A percentile compares a stretch with the other conserved stretches of the same genome.
These are phyloP conservation scores for Penicillium nordicum DNA, from an alignment of 2,329 filamentous ascomycete genomes.

Conservation along the genomic window DNA sequence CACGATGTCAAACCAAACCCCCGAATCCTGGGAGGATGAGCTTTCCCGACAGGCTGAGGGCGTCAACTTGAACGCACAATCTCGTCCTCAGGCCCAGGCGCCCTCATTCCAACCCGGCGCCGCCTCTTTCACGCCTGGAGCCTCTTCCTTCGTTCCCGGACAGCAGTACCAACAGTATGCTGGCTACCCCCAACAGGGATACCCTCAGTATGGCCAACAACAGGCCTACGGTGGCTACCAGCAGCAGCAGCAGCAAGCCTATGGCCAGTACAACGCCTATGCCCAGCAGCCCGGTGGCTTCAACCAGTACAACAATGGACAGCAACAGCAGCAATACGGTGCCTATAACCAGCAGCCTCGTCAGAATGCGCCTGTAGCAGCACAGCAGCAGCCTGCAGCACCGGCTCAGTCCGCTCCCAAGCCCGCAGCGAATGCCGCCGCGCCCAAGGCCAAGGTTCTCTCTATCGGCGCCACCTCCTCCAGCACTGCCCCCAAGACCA, in stretches of 20 bases:
- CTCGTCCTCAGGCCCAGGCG: slow-evolving; percentile 48
- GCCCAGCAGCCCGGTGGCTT: slow-evolving; percentile 59
- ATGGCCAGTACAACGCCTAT: slow-evolving; percentile 39
- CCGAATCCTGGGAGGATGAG: slow-evolving; percentile 94
- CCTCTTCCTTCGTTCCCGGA: slow-evolving; percentile 67
- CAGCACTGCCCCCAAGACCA: slow-evolving; percentile 56
- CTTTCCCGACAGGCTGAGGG: slow-evolving; percentile 74
- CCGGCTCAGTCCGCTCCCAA: slow-evolving; percentile 48
- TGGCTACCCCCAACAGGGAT: slow-evolving; percentile 19
- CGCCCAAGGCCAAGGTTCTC: slow-evolving; percentile 58
- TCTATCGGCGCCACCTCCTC: slow-evolving; percentile 54
- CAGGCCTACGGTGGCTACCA: slow-evolving; percentile 37
- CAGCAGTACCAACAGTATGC: slow-evolving; percentile 63
- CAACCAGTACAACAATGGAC: slow-evolving; percentile 48
- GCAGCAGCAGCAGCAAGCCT: slow-evolving; percentile 31
- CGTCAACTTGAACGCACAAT: slow-evolving; percentile 65
- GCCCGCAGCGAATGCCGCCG: slow-evolving; percentile 44
- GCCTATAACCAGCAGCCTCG: slow-evolving; percentile 55
- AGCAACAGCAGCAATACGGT: slow-evolving; percentile 52
- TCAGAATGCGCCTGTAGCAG: slow-evolving; percentile 46
- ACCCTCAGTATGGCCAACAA: slow-evolving; percentile 40
- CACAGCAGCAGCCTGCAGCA: slow-evolving; percentile 39
- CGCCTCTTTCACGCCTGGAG: slow-evolving; percentile 69
- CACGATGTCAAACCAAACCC: slow-evolving; percentile 69
- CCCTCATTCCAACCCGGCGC: slow-evolving; percentile 64